Evolutionary conservation across 176 grass and related monocot genomes (phyloP).

Genomic region (Oryza officinalis): DNA sequence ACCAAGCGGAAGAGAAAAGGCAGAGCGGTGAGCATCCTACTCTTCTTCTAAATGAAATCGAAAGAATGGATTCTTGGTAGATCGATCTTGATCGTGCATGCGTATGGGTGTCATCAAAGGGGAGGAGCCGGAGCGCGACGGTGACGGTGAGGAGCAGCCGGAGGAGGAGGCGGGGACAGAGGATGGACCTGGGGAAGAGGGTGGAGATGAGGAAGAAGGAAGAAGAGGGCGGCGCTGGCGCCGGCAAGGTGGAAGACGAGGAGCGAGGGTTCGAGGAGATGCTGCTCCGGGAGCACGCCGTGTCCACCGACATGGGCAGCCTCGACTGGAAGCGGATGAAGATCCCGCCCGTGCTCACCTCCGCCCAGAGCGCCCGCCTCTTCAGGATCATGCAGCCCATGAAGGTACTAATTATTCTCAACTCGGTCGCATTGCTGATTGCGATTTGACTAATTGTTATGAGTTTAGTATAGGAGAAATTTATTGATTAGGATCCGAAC

Average conservation of each 20-base stretch:
- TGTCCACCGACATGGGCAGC: constrained; percentile 64
- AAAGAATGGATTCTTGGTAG: too few species aligned
- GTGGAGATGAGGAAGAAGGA: constrained; percentile 41
- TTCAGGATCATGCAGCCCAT: constrained; percentile 88
- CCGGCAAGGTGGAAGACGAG: constrained; percentile 12
- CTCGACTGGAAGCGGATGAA: constrained; percentile 91
- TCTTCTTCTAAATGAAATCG: too few species aligned
- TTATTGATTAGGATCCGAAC: background rate
- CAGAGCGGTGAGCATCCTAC: background rate
- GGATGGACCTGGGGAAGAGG: constrained; percentile 68
- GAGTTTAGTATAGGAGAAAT: background rate
- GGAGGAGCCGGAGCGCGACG: background rate
- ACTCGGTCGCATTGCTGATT: background rate
- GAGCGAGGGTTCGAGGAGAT: constrained; percentile 56
- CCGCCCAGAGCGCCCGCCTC: constrained; percentile 56
- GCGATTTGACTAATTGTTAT: background rate
- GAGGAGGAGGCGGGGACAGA: constrained; percentile 37
- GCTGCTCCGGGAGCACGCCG: constrained; percentile 61
- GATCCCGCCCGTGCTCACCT: constrained; percentile 80
- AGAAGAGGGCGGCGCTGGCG: background rate
- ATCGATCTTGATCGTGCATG: too few species aligned
- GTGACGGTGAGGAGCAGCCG: constrained; percentile 47
- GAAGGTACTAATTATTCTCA: constrained; percentile 45
- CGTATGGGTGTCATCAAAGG: background rate
- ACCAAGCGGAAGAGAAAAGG: constrained; percentile 5